Evolutionary conservation across 2,329 filamentous ascomycete genomes (phyloP).

Genomic region (Monosporascus ibericus): DNA sequence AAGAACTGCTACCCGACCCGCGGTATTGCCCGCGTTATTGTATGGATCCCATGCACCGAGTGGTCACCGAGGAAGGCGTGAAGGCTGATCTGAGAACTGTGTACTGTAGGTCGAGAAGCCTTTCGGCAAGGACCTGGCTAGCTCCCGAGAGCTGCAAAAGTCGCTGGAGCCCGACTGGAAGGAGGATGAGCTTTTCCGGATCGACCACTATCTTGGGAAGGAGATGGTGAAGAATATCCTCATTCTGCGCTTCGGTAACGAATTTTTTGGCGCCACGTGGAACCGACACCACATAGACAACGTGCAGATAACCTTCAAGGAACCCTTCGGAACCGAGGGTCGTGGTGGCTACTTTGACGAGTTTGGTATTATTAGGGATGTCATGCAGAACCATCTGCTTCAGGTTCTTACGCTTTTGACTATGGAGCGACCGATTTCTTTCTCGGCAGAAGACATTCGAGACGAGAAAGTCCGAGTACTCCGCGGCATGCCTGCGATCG

Average conservation of each 20-base stretch:
- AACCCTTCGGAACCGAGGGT: constrained; percentile 96
- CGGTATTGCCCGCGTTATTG: constrained; percentile 90
- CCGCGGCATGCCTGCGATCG: constrained; percentile 85
- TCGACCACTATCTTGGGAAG: constrained; percentile 98
- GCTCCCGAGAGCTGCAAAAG: constrained; percentile 89
- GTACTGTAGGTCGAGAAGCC: constrained; percentile 84
- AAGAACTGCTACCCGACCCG: constrained; percentile 90
- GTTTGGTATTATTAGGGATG: constrained; percentile 98
- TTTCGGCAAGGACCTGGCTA: constrained; percentile 93
- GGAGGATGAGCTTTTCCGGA: constrained; percentile 97
- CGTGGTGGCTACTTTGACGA: constrained; percentile 98
- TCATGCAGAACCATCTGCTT: constrained; percentile 99
- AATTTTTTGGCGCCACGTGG: constrained; percentile 98
- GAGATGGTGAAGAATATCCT: constrained; percentile 99
- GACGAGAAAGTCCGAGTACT: constrained; percentile 98
- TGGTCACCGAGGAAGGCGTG: neutral
- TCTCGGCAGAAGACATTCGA: constrained; percentile 95
- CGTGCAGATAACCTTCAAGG: constrained; percentile 98
- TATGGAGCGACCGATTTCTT: constrained; percentile 98
- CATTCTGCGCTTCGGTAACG: constrained; percentile 95
- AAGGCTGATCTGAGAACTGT: constrained; percentile 3
- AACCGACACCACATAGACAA: constrained; percentile 99
- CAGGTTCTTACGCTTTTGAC: constrained; percentile 93
- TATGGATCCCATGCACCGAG: constrained; percentile 38
- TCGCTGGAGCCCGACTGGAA: constrained; percentile 97